A percentile compares a stretch with the other conserved stretches of the same genome.
Evolutionary conservation across 768 basidiomycete species (phyloP).

Genomic region (Podaxis carcinomalis): DNA sequence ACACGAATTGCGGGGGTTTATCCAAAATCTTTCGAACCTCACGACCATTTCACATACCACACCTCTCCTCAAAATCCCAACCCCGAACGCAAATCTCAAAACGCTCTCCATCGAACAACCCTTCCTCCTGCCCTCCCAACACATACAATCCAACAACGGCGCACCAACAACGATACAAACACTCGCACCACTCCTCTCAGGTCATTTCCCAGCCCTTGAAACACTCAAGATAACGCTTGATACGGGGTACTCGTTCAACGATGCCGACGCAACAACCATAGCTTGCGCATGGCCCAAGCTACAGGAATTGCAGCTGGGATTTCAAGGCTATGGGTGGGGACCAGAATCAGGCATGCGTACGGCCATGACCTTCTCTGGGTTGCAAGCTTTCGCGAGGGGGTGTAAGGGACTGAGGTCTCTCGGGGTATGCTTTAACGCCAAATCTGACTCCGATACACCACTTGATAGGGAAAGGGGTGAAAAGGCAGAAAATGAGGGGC

Average conservation of each 20-base stretch:
- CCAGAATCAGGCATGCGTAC: not conserved
- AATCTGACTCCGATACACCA: not conserved
- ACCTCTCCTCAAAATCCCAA: not conserved
- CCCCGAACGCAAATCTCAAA: not conserved
- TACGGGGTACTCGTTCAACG: not conserved
- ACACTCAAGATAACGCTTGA: not conserved
- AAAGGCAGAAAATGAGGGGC: not conserved
- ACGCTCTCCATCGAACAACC: not conserved
- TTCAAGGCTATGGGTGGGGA: not conserved
- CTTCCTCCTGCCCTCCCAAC: not conserved
- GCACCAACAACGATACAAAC: not conserved
- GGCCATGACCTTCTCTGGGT: not conserved
- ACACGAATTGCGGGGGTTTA: not conserved
- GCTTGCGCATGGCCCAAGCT: conserved; percentile 2
- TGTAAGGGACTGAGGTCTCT: not conserved
- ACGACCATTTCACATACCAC: not conserved
- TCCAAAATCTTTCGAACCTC: not conserved
- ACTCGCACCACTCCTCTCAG: not conserved
- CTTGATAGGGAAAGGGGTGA: not conserved
- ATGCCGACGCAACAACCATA: not conserved
- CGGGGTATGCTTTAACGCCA: not conserved
- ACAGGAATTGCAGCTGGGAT: not conserved
- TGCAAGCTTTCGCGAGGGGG: not conserved
- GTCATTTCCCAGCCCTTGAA: not conserved
- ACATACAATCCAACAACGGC: not conserved